Base-by-base conservation (phyloP, 768 basidiomycete genomes). In the Podaxis sp. region DNA sequence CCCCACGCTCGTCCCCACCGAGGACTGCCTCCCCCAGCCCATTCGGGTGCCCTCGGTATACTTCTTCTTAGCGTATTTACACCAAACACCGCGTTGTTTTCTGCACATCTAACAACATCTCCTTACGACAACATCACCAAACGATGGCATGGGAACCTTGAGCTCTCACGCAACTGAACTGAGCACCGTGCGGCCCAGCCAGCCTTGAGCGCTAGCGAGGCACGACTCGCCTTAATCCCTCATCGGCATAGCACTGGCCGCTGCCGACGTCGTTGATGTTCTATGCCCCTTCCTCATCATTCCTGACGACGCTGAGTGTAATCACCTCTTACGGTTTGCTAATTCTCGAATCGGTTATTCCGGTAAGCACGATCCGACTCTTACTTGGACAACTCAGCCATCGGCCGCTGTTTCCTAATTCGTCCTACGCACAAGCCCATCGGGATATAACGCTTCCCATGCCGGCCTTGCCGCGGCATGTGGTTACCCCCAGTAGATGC, bases 1-100 rank as follows among this genome's bases (percentile, higher is more conserved):
- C 58, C 58, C 58, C 58, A 59, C 50, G 56, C 47, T 24, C 36
- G 37, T 40, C n/a, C 37, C 22, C 57, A 57, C 56, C 56, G 56
- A 57, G 41, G 43, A n/a, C 57, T 38, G 17, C 43, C 43, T 46
- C n/a, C n/a, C 43, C 33, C 33, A 33, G 8, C 33, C 9, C 33
- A 7, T 9, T 33, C 25, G 29, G 27, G 49, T 38, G 33, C 17
- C 49, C 58, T 7, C 51, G 50, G 59, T 36, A 57, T 17, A 27
- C 12, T 36, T 41, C 46, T 33, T 19, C 15, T 15, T 49, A 36
- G 57, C 57, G 43, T 58, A 58, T 58, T 47, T 58, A 55, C 54
- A 55, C 54, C 54, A 41, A 55, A 55, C 54, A 55, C 54, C 54
- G 54, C 37, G 37, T 38, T 24, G n/a, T 40, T 40, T 40, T 37